These are phyloP conservation scores for Metarhizium anisopliae DNA, from an alignment of 2,329 filamentous ascomycete species.

Conservation along the genomic window DNA sequence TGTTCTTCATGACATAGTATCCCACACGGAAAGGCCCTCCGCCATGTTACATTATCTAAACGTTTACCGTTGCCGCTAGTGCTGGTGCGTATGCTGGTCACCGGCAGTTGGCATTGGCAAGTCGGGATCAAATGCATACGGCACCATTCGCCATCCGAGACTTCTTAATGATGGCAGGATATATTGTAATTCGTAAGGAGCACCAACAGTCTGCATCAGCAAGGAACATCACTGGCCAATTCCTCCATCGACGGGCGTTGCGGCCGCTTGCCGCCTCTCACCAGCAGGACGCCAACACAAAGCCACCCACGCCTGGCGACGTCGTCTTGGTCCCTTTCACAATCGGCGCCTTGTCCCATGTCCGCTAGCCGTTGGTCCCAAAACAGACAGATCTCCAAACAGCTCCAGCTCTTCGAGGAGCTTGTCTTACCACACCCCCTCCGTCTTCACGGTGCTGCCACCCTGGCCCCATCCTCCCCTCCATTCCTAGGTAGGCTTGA, in stretches of 20 bases:
- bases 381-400: too few relatives aligned
- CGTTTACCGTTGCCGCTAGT: too few relatives aligned
- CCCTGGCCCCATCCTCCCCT: not conserved
- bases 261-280: not conserved
- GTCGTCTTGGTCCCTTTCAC: too few relatives aligned
- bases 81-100: not conserved
- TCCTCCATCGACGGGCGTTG: not conserved
- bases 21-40: too few relatives aligned
- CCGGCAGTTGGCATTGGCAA: not conserved
- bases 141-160: not conserved
- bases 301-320: too few relatives aligned
- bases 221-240: not conserved
- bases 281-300: not conserved
- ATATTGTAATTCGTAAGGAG: not conserved
- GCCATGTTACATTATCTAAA: too few relatives aligned
- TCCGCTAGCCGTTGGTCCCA: too few relatives aligned
- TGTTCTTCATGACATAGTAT: too few relatives aligned
- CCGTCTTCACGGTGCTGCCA: not conserved
- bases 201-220: not conserved
- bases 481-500: constrained; percentile 1
- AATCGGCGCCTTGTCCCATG: too few relatives aligned
- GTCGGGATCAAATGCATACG: not conserved
- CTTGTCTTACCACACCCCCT: constrained; percentile 1
- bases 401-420: not conserved
- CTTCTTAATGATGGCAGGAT: not conserved